Base-by-base conservation (phyloP, 139 green algal species). In the Raphidocelis subcapitata region DNA sequence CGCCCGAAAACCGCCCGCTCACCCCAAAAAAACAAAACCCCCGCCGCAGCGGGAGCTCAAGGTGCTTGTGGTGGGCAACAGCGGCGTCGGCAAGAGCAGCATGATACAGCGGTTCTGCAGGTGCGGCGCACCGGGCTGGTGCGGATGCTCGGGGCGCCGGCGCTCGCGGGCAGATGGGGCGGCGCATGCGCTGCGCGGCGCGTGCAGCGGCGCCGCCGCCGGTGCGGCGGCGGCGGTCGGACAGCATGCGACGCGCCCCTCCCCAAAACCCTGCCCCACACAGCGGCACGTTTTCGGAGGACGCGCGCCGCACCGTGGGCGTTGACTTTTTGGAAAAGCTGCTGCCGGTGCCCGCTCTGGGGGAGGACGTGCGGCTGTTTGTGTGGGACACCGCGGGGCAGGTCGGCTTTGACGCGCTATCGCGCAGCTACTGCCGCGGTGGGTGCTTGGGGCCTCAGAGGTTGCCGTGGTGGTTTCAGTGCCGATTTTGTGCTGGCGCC, bases 301-400 rank as follows among this genome's bases (percentile, higher is more conserved):
- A 89, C 33, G 90, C 92, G 76, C 92, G 92, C 61, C 93, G 92
- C 76, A 93, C 90, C 2, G 91, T 93, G n/a, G 90, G 90, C 0
- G 90, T 95, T 8, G 90, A 95, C 71, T 95, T 95, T 60, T 65
- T 95, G 44, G 90, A 95, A 63, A 92, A 92, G 67, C 60, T 73
- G 23, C 77, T 85, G 69, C 91, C 83, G 49, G 79, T 94, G 15
- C 80, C 89, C 3, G 60, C 63, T 15, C 66, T 94, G 15, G 81
- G 82, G 10, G 81, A 93, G 52, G 87, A 93, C 64, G 89, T 93
- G 18, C 81, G 84, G 23, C 77, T 94, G 21, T 91, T 92, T 84
- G 59, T 92, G 1, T 95, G 90, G 88, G 90, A 95, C 62, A 95
- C 90, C 56, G 90, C 88, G 32, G 90, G 90, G 0, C 88, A 95